These are phyloP conservation scores for Coprinopsis marcescibilis DNA, from an alignment of 768 basidiomycete species.

Conservation along the genomic window DNA sequence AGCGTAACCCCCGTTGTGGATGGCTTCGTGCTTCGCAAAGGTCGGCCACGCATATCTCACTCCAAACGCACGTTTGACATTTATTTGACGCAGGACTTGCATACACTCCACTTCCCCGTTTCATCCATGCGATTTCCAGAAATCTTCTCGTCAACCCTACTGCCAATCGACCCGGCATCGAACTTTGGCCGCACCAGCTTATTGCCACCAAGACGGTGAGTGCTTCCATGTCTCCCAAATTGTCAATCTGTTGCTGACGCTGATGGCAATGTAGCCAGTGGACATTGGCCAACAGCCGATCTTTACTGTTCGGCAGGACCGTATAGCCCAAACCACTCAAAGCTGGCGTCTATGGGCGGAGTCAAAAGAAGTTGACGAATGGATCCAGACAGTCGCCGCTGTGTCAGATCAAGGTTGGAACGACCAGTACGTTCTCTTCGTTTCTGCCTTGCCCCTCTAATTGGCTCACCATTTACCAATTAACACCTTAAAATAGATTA, in stretches of 20 bases:
- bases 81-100: slow-evolving; percentile 54
- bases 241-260: slow-evolving; percentile 5
- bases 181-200: slow-evolving; percentile 81
- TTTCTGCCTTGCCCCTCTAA: neutral
- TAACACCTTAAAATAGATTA: slow-evolving; percentile 32
- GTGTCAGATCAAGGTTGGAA: slow-evolving; percentile 87
- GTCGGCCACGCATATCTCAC: slow-evolving; percentile 28
- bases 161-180: slow-evolving; percentile 48
- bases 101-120: slow-evolving; percentile 67
- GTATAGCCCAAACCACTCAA: slow-evolving; percentile 63
- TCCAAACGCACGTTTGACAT: neutral
- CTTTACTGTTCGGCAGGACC: slow-evolving; percentile 71
- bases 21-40: slow-evolving; percentile 95
- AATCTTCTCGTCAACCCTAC: slow-evolving; percentile 53
- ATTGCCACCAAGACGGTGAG: slow-evolving; percentile 73
- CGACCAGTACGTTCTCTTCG: slow-evolving; percentile 56
- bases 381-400: slow-evolving; percentile 84
- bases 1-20: slow-evolving; percentile 96
- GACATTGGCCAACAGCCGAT: slow-evolving; percentile 60
- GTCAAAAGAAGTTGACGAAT: slow-evolving; percentile 81
- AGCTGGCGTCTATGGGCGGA: slow-evolving; percentile 83
- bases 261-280: slow-evolving; percentile 49
- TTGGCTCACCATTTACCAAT: neutral
- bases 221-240: slow-evolving; percentile 6
- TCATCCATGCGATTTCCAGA: slow-evolving; percentile 76